phyloP scores from a whole-genome alignment of 2,329 filamentous ascomycete genomes.

The Mycogone perniciosa region DNA sequence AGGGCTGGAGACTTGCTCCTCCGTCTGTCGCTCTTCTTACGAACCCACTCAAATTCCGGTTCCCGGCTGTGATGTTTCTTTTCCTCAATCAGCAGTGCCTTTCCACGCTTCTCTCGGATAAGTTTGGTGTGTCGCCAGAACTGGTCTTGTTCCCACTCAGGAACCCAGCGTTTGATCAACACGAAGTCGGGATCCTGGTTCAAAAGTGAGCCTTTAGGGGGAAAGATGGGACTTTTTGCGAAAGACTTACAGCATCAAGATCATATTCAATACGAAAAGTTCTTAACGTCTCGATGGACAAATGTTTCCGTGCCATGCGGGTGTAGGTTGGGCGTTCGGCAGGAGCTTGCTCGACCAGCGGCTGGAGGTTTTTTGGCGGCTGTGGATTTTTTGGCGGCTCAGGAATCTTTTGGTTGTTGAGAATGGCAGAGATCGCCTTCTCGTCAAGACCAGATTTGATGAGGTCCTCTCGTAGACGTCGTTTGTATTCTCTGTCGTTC shows the following conservation, averaged over 20 bases:
- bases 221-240: not conserved
- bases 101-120: constrained; percentile 50
- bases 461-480: constrained; percentile 51
- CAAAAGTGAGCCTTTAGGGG: not conserved
- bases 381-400: constrained; percentile 21
- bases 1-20: constrained; percentile 51
- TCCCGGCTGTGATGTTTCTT: constrained; percentile 36
- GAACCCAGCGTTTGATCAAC: constrained; percentile 67
- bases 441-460: constrained; percentile 53
- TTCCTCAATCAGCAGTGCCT: constrained; percentile 43
- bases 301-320: constrained; percentile 54
- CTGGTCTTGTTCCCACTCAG: constrained; percentile 62
- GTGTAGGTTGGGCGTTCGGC: constrained; percentile 50
- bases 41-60: constrained; percentile 49
- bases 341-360: constrained; percentile 9
- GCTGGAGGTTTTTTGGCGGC: constrained; percentile 12
- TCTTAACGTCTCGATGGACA: constrained; percentile 56
- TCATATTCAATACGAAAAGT: constrained; percentile 52
- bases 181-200: constrained; percentile 60
- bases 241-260: constrained; percentile 44
- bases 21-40: constrained; percentile 48
- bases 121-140: constrained; percentile 66
- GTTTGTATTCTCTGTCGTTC: constrained; percentile 48
- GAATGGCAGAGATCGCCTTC: constrained; percentile 51
- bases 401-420: constrained; percentile 48